Conservation (phyloP, 441 rosid species). For the Arabidopsis lyrata region DNA sequence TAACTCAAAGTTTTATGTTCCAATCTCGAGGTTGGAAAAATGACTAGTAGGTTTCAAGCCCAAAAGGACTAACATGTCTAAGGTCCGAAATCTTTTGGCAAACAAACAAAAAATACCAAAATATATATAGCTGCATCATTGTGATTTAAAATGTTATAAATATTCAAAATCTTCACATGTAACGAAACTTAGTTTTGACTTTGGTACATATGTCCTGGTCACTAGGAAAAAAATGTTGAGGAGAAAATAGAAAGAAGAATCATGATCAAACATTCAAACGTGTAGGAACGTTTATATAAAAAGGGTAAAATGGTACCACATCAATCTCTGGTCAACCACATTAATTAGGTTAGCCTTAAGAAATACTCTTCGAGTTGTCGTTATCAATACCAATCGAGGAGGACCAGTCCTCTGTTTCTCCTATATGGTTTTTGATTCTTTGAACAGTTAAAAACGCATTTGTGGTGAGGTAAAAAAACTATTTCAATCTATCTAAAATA, state of each 20-base stretch:
- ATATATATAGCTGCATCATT: background rate
- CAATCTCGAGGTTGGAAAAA: background rate
- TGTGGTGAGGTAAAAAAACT: constrained; percentile 10
- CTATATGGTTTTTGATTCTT: constrained; percentile 5
- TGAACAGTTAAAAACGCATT: constrained; percentile 26
- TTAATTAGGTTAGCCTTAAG: constrained; percentile 29
- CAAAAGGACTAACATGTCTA: background rate
- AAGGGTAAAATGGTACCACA: constrained; percentile 31
- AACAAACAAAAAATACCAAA: background rate
- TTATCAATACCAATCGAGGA: constrained; percentile 33
- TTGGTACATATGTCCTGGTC: background rate
- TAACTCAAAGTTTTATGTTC: background rate
- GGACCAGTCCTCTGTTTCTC: constrained; percentile 35
- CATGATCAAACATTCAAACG: constrained; percentile 27
- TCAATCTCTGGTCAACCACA: constrained; percentile 24
- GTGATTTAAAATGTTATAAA: background rate
- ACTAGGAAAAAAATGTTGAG: background rate
- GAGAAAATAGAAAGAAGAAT: constrained; percentile 23
- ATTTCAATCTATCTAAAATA: background rate
- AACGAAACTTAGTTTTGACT: background rate
- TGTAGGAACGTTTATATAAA: constrained; percentile 28
- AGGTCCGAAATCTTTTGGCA: background rate
- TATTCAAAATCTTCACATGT: background rate
- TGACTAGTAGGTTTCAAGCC: background rate
- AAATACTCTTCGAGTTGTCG: constrained; percentile 37